Percentiles rank a stretch among this genome's conserved stretches.
Conservation (phyloP, 306 rosid species). For the Benincasa hispida region DNA sequence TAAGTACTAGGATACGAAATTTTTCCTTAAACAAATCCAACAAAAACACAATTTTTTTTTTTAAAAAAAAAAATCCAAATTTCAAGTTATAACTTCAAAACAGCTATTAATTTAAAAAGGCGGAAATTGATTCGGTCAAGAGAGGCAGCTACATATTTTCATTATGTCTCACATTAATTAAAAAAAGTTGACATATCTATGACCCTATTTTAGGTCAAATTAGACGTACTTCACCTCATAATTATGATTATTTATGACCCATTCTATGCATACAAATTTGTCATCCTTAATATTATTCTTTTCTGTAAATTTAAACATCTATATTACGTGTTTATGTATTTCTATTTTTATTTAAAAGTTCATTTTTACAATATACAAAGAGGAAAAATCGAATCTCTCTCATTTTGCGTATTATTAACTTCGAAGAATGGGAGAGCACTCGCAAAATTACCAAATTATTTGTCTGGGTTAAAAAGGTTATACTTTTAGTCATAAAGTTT, state of each 20-base stretch:
- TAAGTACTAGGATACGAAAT: too few relatives aligned
- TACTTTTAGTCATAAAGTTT: too few relatives aligned
- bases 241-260: background rate
- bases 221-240: background rate
- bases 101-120: background rate
- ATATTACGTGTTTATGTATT: background rate
- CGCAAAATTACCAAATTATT: too few relatives aligned
- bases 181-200: background rate
- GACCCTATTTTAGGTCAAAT: background rate
- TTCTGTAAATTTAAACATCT: background rate
- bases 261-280: background rate
- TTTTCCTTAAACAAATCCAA: too few relatives aligned
- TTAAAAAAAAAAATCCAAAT: background rate
- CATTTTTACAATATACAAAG: too few relatives aligned
- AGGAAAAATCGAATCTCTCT: too few relatives aligned
- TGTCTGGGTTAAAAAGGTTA: too few relatives aligned
- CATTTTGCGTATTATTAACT: too few relatives aligned
- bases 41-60: too few relatives aligned
- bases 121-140: background rate
- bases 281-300: background rate
- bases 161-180: background rate
- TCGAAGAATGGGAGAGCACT: too few relatives aligned
- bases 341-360: too few relatives aligned
- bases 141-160: background rate
- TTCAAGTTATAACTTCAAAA: background rate